phyloP scores from a whole-genome alignment of 257 asterid genomes.

The Euphrasia confusa region DNA sequence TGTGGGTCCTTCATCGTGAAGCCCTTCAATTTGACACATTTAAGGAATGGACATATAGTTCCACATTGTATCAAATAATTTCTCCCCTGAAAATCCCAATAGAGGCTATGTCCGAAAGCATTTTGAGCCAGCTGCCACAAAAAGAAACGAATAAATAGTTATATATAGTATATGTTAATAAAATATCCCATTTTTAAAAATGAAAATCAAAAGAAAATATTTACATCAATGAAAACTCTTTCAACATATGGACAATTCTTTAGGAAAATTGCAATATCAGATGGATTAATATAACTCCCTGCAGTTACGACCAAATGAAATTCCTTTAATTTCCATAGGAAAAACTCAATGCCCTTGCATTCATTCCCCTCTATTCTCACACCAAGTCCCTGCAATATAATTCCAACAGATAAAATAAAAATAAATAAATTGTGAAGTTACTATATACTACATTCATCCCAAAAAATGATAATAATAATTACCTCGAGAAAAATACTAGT shows the following conservation, averaged over 20 bases:
- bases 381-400: slow-evolving; percentile 8
- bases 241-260: slow-evolving; percentile 25
- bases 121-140: slow-evolving; percentile 27
- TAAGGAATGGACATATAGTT: slow-evolving; percentile 15
- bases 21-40: slow-evolving; percentile 26
- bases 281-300: slow-evolving; percentile 31
- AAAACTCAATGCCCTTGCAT: slow-evolving; percentile 19
- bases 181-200: not conserved
- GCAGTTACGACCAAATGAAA: slow-evolving; percentile 26
- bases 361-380: slow-evolving; percentile 11
- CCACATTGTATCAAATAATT: not conserved
- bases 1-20: slow-evolving; percentile 23
- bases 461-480: not conserved
- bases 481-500: slow-evolving; percentile 38
- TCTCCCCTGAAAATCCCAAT: slow-evolving; percentile 23
- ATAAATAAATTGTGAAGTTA: not conserved
- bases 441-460: not conserved
- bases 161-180: not conserved
- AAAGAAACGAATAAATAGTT: not conserved
- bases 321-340: slow-evolving; percentile 21
- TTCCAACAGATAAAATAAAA: not conserved
- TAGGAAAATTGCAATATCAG: slow-evolving; percentile 30
- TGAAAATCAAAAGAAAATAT: not conserved
- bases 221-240: slow-evolving; percentile 27
- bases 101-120: slow-evolving; percentile 22